Evolutionary conservation across 1,284 basidiomycete species (phyloP), one percentile per base, ranked within the genome.

Genomic region (Cryptococcus deneoformans): DNA sequence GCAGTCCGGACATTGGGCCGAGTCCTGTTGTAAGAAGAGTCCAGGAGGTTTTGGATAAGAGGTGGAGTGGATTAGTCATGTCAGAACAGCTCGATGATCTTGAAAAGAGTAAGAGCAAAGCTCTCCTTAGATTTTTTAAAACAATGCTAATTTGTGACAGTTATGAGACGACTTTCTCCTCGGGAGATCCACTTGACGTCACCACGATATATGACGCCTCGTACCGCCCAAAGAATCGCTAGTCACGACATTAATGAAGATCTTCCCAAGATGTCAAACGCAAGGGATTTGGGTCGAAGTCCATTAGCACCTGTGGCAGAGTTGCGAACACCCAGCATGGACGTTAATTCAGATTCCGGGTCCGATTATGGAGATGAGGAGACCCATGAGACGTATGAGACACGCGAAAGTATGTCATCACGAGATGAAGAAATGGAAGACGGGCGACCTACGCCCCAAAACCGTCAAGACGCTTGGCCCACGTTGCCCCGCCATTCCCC

Each of bases 11-110:
- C 9, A 37, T 37, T 4, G 54, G 36, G 6, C 3, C 44, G 3
- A 50, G 16, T 35, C 53, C n/a, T 7, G 46, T 39, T 16, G 50
- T 49, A 11, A 48, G 47, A 50, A 37, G 54, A 52, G 55, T 59
- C 20, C 54, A 63, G 59, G 62, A 61, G 12, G 65, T 60, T 24
- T 46, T 59, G 14, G 71, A 72, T 50, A 72, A 73, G 62, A 59
- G 76, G 39, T 74, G 69, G 7, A 76, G 74, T 53, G 72, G 72
- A 2, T 39, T 76, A 16, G 70, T 78, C 46, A 77, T 78, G 72
- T 69, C 68, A 20, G 74, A 77, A 24, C 69, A 77, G 58, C 61
- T 78, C 42, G 74, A 73, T 57, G 65, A 70, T 52, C 63, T 78
- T 9, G 77, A 78, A 61, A 66, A 64, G 61, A 69, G 73, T 73